Evolutionary conservation across 2,329 filamentous ascomycete genomes (phyloP).

Genomic region (Ramularia collo-cygni): DNA sequence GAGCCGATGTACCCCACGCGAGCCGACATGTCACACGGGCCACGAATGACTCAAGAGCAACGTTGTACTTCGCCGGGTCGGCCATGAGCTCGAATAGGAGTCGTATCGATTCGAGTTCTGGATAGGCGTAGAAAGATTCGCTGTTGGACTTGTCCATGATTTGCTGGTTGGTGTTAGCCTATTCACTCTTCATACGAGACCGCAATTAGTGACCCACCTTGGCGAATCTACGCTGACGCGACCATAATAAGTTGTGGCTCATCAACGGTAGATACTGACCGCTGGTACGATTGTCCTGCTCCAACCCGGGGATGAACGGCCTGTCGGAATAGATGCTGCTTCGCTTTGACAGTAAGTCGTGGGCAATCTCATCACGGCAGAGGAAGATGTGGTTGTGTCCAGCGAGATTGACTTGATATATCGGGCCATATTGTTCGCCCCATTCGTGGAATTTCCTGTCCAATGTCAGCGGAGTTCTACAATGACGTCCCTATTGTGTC

Average conservation of each 20-base stretch:
- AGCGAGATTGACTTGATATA: constrained; percentile 40
- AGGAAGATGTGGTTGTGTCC: constrained; percentile 43
- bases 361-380: constrained; percentile 36
- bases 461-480: no score
- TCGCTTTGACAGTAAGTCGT: constrained; percentile 39
- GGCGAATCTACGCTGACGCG: neutral
- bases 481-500: no score
- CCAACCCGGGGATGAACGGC: constrained; percentile 39
- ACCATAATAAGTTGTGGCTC: constrained; percentile 35
- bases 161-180: constrained; percentile 37
- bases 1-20: constrained; percentile 40
- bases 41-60: constrained; percentile 40
- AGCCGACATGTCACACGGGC: constrained; percentile 42
- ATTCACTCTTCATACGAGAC: no score
- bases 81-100: constrained; percentile 40
- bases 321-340: constrained; percentile 42
- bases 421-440: constrained; percentile 23
- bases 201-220: constrained; percentile 18
- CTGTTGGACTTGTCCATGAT: constrained; percentile 41
- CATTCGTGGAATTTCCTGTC: constrained; percentile 6
- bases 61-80: constrained; percentile 38
- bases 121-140: constrained; percentile 37
- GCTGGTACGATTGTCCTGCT: constrained; percentile 39
- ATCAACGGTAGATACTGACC: constrained; percentile 41
- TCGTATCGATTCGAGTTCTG: constrained; percentile 40